Evolutionary conservation across 345 rosid species (phyloP).

Genomic region (Salix koriyanagi): DNA sequence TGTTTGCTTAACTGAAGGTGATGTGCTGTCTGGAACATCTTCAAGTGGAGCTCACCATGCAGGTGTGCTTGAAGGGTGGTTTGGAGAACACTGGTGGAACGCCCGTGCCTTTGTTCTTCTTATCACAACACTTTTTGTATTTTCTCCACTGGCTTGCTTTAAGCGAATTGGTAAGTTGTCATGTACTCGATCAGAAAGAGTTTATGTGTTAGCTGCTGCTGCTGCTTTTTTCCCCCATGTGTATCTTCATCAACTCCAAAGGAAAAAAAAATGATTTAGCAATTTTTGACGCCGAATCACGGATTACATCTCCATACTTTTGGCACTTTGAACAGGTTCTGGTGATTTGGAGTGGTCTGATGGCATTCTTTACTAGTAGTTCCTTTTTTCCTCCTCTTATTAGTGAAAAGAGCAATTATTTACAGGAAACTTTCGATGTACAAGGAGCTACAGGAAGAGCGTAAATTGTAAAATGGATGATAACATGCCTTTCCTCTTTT

Average conservation of each 20-base stretch:
- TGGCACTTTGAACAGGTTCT: not conserved
- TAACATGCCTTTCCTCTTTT: not conserved
- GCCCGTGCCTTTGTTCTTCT: slow-evolving; percentile 58
- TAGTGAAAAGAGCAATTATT: not conserved
- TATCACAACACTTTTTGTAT: slow-evolving; percentile 52
- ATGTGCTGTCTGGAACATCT: slow-evolving; percentile 81
- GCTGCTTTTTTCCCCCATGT: not conserved
- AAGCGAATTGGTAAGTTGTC: slow-evolving; percentile 67
- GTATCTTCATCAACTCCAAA: not conserved
- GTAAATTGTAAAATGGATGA: not conserved
- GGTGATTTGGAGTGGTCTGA: not conserved
- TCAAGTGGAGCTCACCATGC: slow-evolving; percentile 72
- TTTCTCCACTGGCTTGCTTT: slow-evolving; percentile 76
- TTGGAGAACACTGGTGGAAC: slow-evolving; percentile 80
- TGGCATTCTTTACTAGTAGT: not conserved
- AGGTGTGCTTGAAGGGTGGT: slow-evolving; percentile 88
- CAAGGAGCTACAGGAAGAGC: not conserved
- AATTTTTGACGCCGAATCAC: not conserved
- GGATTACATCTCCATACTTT: not conserved
- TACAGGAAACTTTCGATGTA: not conserved
- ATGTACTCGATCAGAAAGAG: not conserved
- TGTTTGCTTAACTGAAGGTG: slow-evolving; percentile 40
- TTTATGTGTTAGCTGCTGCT: not conserved
- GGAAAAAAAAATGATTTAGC: not conserved
- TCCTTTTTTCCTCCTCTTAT: not conserved